These are phyloP conservation scores for Cyberlindnera suaveolens DNA, from an alignment of 805 yeast species.

Conservation along the genomic window DNA sequence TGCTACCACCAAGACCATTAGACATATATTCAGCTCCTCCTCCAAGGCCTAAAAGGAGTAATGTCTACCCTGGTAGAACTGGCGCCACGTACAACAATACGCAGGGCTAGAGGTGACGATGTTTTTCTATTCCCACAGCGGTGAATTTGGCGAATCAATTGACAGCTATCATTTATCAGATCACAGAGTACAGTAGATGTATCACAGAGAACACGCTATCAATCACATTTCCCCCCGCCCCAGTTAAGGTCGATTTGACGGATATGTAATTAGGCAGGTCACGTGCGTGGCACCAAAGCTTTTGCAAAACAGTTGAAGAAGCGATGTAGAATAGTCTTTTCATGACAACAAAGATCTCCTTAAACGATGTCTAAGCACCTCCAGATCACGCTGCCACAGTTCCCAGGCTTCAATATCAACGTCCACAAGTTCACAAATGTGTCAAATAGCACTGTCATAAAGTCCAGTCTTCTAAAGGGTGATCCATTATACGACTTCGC, in stretches of 20 bases:
- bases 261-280: too few relatives aligned
- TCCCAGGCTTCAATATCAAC: conserved; percentile 29
- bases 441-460: conserved; percentile 37
- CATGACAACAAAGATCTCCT: conserved; percentile 13
- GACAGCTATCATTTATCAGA: too few relatives aligned
- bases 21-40: conserved; percentile 7
- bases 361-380: not conserved
- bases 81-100: conserved; percentile 8
- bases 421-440: conserved; percentile 43
- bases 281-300: too few relatives aligned
- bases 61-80: conserved; percentile 8
- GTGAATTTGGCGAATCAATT: too few relatives aligned
- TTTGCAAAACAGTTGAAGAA: too few relatives aligned
- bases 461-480: conserved; percentile 37
- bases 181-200: too few relatives aligned
- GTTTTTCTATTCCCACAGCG: too few relatives aligned
- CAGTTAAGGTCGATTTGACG: too few relatives aligned
- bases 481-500: conserved; percentile 51
- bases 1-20: not conserved
- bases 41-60: conserved; percentile 7
- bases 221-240: too few relatives aligned
- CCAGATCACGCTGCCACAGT: conserved; percentile 35
- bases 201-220: too few relatives aligned
- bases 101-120: not conserved
- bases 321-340: too few relatives aligned